Percentiles rank a stretch among this genome's conserved stretches.
phyloP scores from a whole-genome alignment of 768 basidiomycete species.

The Boletellus ananiceps region DNA sequence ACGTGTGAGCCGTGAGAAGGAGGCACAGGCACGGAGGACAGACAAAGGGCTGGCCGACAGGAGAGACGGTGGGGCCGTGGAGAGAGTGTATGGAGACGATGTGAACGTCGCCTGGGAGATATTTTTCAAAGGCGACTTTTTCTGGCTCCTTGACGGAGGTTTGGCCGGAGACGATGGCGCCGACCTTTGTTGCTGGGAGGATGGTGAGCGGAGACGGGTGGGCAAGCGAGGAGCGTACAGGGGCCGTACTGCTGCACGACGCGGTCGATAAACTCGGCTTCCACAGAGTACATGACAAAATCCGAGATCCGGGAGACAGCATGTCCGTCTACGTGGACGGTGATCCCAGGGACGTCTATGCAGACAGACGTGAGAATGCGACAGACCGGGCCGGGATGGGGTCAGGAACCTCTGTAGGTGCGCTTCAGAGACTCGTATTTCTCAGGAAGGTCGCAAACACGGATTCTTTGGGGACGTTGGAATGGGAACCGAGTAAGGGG shows the following conservation, averaged over 20 bases:
- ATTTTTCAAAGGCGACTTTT: slow-evolving; percentile 78
- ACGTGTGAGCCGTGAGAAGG: neutral
- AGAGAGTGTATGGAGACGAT: slow-evolving; percentile 94
- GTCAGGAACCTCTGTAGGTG: slow-evolving; percentile 52
- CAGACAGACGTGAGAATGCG: slow-evolving; percentile 9
- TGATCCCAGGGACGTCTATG: slow-evolving; percentile 56
- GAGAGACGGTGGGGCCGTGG: slow-evolving; percentile 87
- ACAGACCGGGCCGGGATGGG: neutral
- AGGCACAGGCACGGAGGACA: slow-evolving; percentile 19
- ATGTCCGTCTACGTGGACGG: slow-evolving; percentile 75
- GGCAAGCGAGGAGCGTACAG: slow-evolving; percentile 47
- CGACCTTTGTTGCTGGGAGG: slow-evolving; percentile 76
- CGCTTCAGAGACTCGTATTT: slow-evolving; percentile 60
- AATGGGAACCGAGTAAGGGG: neutral
- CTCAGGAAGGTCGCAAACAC: slow-evolving; percentile 82
- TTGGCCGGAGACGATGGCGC: slow-evolving; percentile 91
- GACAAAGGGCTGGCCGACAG: slow-evolving; percentile 87
- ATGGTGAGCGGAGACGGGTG: neutral
- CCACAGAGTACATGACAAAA: slow-evolving; percentile 93
- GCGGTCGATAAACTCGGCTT: slow-evolving; percentile 78
- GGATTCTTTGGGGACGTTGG: slow-evolving; percentile 50
- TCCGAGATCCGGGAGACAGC: slow-evolving; percentile 85
- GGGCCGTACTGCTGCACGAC: slow-evolving; percentile 91
- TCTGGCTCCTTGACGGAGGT: slow-evolving; percentile 98
- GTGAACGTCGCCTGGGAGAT: slow-evolving; percentile 79